phyloP scores from a whole-genome alignment of 345 rosid genomes.

The Xanthoceras sorbifolium region DNA sequence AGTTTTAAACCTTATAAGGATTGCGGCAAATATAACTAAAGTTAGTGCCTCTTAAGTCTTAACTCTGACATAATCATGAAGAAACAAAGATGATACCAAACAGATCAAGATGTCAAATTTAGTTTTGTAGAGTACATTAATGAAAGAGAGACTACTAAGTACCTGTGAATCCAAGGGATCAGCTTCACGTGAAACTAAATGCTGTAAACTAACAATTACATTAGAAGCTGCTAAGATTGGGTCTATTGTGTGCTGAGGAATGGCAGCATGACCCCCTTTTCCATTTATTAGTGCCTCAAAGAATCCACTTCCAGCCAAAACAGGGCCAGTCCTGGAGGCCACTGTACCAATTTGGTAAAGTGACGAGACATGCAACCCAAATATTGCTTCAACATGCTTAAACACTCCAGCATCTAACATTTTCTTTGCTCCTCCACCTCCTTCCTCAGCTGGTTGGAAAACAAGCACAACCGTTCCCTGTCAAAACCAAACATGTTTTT shows the following conservation, averaged over 20 bases:
- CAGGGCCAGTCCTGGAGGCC: conserved; percentile 59
- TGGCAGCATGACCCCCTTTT: conserved; percentile 87
- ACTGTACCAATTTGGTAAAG: conserved; percentile 50
- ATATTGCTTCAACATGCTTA: conserved; percentile 68
- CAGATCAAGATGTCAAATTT: neutral
- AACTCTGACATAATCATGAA: neutral
- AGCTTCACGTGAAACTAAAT: conserved; percentile 82
- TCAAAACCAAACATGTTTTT: conserved; percentile 15
- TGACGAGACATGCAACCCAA: conserved; percentile 63
- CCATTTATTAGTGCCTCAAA: conserved; percentile 81
- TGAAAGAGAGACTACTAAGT: neutral
- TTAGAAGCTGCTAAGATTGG: conserved; percentile 87
- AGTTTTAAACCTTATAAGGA: neutral
- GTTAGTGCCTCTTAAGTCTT: neutral
- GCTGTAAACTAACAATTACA: conserved; percentile 76
- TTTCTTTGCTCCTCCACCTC: conserved; percentile 75
- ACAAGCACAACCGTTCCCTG: conserved; percentile 84
- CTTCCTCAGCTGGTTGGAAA: conserved; percentile 97
- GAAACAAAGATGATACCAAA: neutral
- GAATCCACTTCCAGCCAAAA: conserved; percentile 67
- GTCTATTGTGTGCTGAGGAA: conserved; percentile 74
- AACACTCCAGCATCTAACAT: conserved; percentile 70
- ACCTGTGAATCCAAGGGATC: conserved; percentile 95
- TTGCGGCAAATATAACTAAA: neutral
- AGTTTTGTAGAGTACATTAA: neutral